phyloP scores from a whole-genome alignment of 176 grass and related monocot species.

The Musa acuminata region DNA sequence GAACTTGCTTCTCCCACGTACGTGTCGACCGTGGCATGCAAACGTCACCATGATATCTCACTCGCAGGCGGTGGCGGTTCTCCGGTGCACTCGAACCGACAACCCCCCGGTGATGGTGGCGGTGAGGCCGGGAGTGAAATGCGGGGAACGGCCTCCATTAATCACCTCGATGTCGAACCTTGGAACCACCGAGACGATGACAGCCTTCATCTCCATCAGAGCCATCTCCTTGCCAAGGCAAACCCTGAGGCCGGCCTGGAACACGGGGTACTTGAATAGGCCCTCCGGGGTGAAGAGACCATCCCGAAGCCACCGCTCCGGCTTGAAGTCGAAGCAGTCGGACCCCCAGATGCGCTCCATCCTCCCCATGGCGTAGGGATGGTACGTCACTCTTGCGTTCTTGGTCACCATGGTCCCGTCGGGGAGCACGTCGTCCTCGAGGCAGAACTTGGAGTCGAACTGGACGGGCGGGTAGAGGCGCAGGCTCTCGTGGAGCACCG shows the following conservation, averaged over 20 bases:
- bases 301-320: neutral
- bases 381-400: too few species aligned
- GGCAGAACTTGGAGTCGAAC: too few species aligned
- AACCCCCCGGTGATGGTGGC: conserved; percentile 52
- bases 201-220: conserved; percentile 80
- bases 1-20: too few species aligned
- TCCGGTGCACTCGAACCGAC: conserved; percentile 46
- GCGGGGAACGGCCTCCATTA: conserved; percentile 29
- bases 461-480: too few species aligned
- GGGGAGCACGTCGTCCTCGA: too few species aligned
- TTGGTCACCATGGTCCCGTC: too few species aligned
- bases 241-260: conserved; percentile 68
- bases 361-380: too few species aligned
- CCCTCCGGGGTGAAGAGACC: too few species aligned
- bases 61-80: neutral
- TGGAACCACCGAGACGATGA: conserved; percentile 42
- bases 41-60: too few species aligned
- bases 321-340: conserved; percentile 25
- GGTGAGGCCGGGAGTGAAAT: conserved; percentile 54
- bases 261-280: conserved; percentile 68
- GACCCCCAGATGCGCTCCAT: conserved; percentile 43
- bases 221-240: conserved; percentile 80
- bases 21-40: too few species aligned
- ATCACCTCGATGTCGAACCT: conserved; percentile 53
- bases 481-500: too few species aligned